A percentile compares a stretch with the other conserved stretches of the same genome.
Evolutionary conservation across 306 rosid genomes (phyloP).

Genomic region (Dryas octopetala): DNA sequence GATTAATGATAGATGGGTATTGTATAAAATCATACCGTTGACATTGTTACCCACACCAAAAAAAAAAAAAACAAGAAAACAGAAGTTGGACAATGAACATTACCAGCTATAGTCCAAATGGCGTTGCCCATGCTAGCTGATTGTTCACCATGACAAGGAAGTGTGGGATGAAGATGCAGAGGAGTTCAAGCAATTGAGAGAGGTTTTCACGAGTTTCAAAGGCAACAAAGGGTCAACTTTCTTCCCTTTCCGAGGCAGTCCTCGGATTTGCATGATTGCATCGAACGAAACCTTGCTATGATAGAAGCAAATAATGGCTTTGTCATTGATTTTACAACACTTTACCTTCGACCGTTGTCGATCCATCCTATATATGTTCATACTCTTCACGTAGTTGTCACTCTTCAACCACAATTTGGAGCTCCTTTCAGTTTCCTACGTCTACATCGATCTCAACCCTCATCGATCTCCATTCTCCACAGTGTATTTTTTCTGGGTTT

Average conservation of each 20-base stretch:
- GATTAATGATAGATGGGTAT: too few relatives aligned
- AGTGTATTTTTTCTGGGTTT: too few relatives aligned
- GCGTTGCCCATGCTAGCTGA: slow-evolving; percentile 3
- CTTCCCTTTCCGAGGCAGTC: slow-evolving; percentile 45
- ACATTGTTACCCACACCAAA: too few relatives aligned
- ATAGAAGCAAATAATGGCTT: slow-evolving; percentile 39
- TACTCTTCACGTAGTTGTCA: slow-evolving; percentile 22
- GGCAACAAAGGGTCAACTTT: slow-evolving; percentile 24
- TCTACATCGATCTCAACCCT: too few relatives aligned
- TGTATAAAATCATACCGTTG: too few relatives aligned
- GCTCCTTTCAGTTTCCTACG: slow-evolving; percentile 26
- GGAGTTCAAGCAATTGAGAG: slow-evolving; percentile 37
- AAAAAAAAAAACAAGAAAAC: neutral
- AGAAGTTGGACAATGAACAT: slow-evolving; percentile 26
- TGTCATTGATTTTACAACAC: slow-evolving; percentile 34
- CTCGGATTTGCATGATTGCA: slow-evolving; percentile 33
- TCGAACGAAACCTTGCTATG: slow-evolving; percentile 44
- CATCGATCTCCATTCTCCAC: too few relatives aligned
- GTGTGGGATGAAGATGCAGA: slow-evolving; percentile 45
- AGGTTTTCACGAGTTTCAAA: slow-evolving; percentile 38
- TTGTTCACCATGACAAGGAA: slow-evolving; percentile 28
- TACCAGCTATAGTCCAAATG: slow-evolving; percentile 31
- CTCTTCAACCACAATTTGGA: slow-evolving; percentile 43
- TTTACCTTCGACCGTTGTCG: slow-evolving; percentile 42
- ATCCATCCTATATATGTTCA: slow-evolving; percentile 32